These are phyloP conservation scores for Hsuehochloa calcarea DNA, from an alignment of 176 grass and related monocot species.

Conservation along the genomic window DNA sequence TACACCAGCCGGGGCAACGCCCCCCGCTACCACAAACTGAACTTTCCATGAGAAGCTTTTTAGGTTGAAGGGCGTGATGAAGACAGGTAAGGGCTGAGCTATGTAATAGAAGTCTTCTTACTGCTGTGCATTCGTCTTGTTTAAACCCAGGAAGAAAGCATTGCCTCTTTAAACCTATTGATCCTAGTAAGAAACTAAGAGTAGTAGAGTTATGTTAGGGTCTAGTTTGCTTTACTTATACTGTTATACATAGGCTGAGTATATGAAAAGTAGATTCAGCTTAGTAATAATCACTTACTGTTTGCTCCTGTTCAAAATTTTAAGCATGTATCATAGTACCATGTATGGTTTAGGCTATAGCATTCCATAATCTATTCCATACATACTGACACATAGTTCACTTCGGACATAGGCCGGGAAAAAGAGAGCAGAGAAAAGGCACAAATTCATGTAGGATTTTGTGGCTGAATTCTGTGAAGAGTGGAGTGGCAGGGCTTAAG, in stretches of 20 bases:
- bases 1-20: no score
- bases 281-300: background rate
- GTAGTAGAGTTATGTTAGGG: constrained; percentile 13
- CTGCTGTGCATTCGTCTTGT: background rate
- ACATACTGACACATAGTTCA: background rate
- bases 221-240: background rate
- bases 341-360: background rate
- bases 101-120: background rate
- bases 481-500: constrained; percentile 79
- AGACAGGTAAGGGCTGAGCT: constrained; percentile 63
- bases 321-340: background rate
- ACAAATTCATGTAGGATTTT: constrained; percentile 83
- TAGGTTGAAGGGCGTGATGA: constrained; percentile 94
- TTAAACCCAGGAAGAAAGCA: constrained; percentile 3
- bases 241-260: background rate
- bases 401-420: constrained; percentile 59
- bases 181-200: background rate
- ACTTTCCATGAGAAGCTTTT: constrained; percentile 98
- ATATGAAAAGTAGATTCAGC: background rate
- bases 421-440: constrained; percentile 80
- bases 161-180: background rate
- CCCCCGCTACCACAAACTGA: no score
- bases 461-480: constrained; percentile 86
- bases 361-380: background rate
- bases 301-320: background rate